Evolutionary conservation across 768 basidiomycete genomes (phyloP), one percentile per base, ranked within the genome.

Genomic region (Dioszegia hungarica): DNA sequence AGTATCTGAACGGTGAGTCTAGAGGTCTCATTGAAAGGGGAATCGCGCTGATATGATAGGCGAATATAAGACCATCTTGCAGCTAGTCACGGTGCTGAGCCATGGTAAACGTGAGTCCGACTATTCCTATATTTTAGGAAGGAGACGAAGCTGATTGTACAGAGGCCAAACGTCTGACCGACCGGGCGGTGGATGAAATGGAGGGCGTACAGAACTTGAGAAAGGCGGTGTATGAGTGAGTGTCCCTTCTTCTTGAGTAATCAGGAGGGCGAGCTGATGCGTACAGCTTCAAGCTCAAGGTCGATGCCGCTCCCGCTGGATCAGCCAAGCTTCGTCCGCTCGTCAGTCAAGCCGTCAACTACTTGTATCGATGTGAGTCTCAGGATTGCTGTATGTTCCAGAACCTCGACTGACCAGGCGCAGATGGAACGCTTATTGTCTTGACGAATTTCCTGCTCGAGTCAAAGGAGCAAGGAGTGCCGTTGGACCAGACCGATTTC

Each of bases 371-470:
- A 57, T 74, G 68, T 72, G 68, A 71, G 70, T 60, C 8, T 5
- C 28, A 5, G 12, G n/a, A 36, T 34, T 9, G 44, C 2, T 4
- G 3, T 2, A 10, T 11, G 24, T 37, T 17, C 3, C n/a, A n/a
- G 1, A 6, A n/a, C 33, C 15, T 29, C 14, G 36, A 36, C 36
- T 53, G 22, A 43, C 27, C 31, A 6, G n/a, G 33, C 3, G 12
- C 56, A 59, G 95, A 98, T 69, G 94, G 88, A 6, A 85, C 89
- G 3, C 80, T 95, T 31, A 94, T 98, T 64, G 90, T 90, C 4
- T 89, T 99, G 57, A 88, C 95, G 45, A 92, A 95, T 73, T 98
- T 94, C 75, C 81, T 98, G 63, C 85, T 98, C 50, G 91, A 94
- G 75, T 67, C 64, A 14, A 75, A 71, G 49, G 75, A 68, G 20